Base-by-base conservation (phyloP, 179 eudicot genomes). In the Beta corolliflora region DNA sequence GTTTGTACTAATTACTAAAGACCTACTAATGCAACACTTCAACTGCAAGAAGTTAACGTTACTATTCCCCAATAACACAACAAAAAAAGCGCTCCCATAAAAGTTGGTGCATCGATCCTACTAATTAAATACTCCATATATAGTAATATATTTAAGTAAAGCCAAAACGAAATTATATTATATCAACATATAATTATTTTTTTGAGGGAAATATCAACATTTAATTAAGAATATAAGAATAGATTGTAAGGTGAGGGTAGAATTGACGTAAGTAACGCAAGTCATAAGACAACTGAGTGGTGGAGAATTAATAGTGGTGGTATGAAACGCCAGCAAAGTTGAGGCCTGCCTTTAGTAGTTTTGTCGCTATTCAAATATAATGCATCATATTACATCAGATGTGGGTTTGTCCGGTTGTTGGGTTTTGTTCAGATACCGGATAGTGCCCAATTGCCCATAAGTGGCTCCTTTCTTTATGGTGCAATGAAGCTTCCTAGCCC, bases 321-420 rank as follows among this genome's bases (percentile, higher is more conserved):
- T 72, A 15, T 16, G 14, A 19, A 15, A 31, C 5, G 25, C 41
- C 45, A 52, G 59, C 54, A 60, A 31, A 13, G 45, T 19, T 23
- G 7, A 21, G 56, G 58, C 6, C 55, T 15, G 36, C 12, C 25
- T 25, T 25, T 25, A 25, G 25, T 25, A 25, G 11, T n/a, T 50
- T 23, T 56, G 81, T 8, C 54, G 76, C 19, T 21, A 70, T 31
- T 31, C 70, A 11, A 52, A 52, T 7, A 29, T 9, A 10, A 63
- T 23, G 36, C 18, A 68, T 68, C 31, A 19, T 31, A 11, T 71
- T 31, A 36, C 50, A 53, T 78, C 31, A 18, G 16, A 4, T 70
- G 60, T 48, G 82, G 50, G 25, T 67, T 67, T 75, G 83, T 66
- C 75, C 7, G 75, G 66, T 81, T 81, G 78, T 64, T 81, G 72